These are phyloP conservation scores for Lactarius hengduanensis DNA, from an alignment of 768 basidiomycete species.

Conservation along the genomic window DNA sequence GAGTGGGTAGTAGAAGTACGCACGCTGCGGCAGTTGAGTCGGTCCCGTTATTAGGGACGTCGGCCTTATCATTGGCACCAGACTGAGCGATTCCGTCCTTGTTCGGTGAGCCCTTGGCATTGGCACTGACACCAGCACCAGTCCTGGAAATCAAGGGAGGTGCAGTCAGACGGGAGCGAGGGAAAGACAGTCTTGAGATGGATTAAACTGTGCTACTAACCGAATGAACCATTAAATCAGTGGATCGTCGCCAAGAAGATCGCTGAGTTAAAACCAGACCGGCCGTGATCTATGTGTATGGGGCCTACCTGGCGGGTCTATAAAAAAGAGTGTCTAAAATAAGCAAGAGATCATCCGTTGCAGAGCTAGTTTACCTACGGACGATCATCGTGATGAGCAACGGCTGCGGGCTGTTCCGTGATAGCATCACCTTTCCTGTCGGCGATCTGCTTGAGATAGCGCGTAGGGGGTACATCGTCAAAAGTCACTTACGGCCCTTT, in stretches of 20 bases:
- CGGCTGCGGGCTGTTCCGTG: neutral
- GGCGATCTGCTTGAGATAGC: neutral
- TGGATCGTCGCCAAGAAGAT: neutral
- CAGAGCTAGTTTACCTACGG: neutral
- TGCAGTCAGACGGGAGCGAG: neutral
- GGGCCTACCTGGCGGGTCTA: neutral
- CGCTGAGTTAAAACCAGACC: neutral
- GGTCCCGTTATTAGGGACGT: neutral
- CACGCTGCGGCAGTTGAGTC: neutral
- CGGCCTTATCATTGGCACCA: neutral
- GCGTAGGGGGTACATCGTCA: neutral
- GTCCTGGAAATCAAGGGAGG: neutral
- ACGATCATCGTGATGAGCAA: neutral
- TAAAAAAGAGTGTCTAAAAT: neutral
- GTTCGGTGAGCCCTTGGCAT: neutral
- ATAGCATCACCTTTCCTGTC: neutral
- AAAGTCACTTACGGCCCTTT: constrained; percentile 4
- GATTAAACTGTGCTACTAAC: neutral
- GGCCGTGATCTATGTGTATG: neutral
- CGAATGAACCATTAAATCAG: neutral
- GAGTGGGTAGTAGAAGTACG: neutral
- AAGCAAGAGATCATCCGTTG: neutral
- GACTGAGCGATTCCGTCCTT: neutral
- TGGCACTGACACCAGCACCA: neutral
- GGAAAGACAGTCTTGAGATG: neutral